Evolutionary conservation across 2,329 filamentous ascomycete species (phyloP), one percentile per base, ranked within the genome.

Genomic region (Leptographium flavum): DNA sequence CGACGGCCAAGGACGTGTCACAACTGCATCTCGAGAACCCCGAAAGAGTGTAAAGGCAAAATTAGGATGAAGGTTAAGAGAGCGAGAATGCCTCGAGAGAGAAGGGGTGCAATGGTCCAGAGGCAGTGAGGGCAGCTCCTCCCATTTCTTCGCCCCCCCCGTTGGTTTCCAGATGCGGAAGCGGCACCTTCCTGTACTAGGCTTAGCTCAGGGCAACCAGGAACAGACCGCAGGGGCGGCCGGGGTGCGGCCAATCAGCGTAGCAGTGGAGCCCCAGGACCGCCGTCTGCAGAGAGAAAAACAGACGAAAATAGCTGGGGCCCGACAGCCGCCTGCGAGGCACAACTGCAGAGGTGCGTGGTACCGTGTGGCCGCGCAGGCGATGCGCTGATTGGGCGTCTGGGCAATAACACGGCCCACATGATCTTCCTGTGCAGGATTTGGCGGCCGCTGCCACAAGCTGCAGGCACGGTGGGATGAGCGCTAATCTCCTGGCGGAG

Each of bases 401-500:
- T 5, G 10, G 8, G 17, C 15, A 13, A 10, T 36, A 10, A 19
- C 8, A 14, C 10, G 42, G 22, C 21, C 42, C 42, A 31, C 42
- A 13, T 3, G 13, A 28, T 27, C 21, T 43, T 33, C 33, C 45
- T 21, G 35, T 43, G 30, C 23, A 23, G 42, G 47, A 41, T 39
- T n/a, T 47, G 45, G 48, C 14, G 42, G 43, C 43, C 45, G 39
- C 42, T 28, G 11, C 44, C 28, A 33, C 30, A 15, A 25, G 25
- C 30, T 19, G 40, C 35, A 36, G 37, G 17, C 45, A 31, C 21
- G 39, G 5, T 43, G 41, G 47, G 42, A 43, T 38, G 27, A 37
- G 50, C 50, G 50, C 50, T 50, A 48, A 51, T 51, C 43, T 47
- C 47, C 46, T 47, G 44, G 44, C 38, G 43, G 47, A 43, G 27